Evolutionary conservation across 768 basidiomycete species (phyloP).

Genomic region (Panellus pusillus): DNA sequence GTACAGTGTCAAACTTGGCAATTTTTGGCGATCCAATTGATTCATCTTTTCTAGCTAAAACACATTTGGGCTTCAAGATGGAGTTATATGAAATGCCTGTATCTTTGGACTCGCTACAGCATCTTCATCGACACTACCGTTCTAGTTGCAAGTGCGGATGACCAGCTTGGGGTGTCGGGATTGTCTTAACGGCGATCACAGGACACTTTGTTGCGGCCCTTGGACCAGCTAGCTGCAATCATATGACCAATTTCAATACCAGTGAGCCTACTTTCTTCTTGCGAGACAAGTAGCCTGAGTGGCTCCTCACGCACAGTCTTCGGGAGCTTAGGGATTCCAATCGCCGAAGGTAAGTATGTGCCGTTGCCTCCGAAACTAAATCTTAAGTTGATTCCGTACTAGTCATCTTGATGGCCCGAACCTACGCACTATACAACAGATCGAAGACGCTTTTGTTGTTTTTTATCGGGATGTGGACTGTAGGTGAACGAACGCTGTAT

Average conservation of each 20-base stretch:
- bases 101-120: slow-evolving; percentile 8
- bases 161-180: no score
- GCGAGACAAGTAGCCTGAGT: no score
- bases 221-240: neutral
- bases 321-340: neutral
- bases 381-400: neutral
- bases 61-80: slow-evolving; percentile 4
- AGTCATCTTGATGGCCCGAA: slow-evolving; percentile 5
- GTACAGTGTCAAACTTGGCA: neutral
- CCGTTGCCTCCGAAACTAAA: neutral
- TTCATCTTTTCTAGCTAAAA: neutral
- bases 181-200: no score
- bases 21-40: no score
- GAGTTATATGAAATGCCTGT: slow-evolving; percentile 2
- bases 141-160: neutral
- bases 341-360: neutral
- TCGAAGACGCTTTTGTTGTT: neutral
- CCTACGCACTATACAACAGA: slow-evolving; percentile 3
- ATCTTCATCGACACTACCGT: slow-evolving; percentile 6
- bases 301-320: neutral
- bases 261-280: neutral
- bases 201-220: slow-evolving; percentile 1
- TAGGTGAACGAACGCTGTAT: neutral
- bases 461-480: slow-evolving; percentile 3
- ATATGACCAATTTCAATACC: neutral